These are phyloP conservation scores for Chalara sp. DNA, from an alignment of 2,329 filamentous ascomycete genomes.

Conservation along the genomic window DNA sequence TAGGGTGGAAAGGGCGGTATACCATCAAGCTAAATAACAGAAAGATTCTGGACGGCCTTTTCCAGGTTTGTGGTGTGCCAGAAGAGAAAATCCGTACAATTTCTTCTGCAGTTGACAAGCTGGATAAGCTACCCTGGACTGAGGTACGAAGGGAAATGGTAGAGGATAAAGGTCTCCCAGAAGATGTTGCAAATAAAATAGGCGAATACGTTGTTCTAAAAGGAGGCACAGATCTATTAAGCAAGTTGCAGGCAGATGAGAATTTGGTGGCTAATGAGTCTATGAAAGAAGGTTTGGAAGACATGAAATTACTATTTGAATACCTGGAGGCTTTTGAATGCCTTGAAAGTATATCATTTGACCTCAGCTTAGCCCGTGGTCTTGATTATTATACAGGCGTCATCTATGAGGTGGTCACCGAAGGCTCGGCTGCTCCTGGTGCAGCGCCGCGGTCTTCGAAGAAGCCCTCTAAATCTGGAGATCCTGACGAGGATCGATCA, in stretches of 20 bases:
- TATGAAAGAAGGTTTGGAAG: slow-evolving; percentile 72
- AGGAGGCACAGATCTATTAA: slow-evolving; percentile 67
- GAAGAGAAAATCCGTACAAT: slow-evolving; percentile 82
- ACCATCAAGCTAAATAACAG: slow-evolving; percentile 95
- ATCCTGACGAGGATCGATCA: slow-evolving; percentile 57
- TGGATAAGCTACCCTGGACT: slow-evolving; percentile 87
- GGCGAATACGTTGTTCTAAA: slow-evolving; percentile 76
- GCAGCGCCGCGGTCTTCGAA: slow-evolving; percentile 31
- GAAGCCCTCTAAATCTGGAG: slow-evolving; percentile 41
- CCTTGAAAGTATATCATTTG: slow-evolving; percentile 73
- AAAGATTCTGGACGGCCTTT: slow-evolving; percentile 88
- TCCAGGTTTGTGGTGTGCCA: slow-evolving; percentile 85
- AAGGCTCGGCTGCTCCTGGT: slow-evolving; percentile 42
- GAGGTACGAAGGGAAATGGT: slow-evolving; percentile 92
- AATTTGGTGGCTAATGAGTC: slow-evolving; percentile 63
- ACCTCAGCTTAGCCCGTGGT: slow-evolving; percentile 82
- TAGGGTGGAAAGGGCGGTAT: slow-evolving; percentile 59
- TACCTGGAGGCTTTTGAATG: slow-evolving; percentile 76
- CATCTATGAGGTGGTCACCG: slow-evolving; percentile 73
- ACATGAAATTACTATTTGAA: slow-evolving; percentile 73
- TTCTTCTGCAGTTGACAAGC: slow-evolving; percentile 89
- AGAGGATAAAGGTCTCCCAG: slow-evolving; percentile 77
- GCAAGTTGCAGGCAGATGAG: slow-evolving; percentile 61
- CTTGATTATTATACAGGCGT: slow-evolving; percentile 81
- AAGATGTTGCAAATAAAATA: slow-evolving; percentile 76